A percentile compares a stretch with the other conserved stretches of the same genome.
phyloP scores from a whole-genome alignment of 2,329 filamentous ascomycete species.

The Nemania diffusa region DNA sequence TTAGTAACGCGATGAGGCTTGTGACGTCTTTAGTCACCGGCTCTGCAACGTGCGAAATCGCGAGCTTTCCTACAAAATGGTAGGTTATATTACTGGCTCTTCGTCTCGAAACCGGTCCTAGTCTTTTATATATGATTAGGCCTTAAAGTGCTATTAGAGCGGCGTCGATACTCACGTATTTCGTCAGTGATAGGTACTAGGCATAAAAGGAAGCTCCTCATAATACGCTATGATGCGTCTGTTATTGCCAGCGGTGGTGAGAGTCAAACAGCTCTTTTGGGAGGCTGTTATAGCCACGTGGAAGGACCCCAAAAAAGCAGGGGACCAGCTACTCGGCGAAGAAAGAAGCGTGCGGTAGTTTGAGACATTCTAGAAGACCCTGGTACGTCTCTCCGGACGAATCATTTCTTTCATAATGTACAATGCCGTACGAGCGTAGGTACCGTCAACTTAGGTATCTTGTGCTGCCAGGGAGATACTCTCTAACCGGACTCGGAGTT shows the following conservation, averaged over 20 bases:
- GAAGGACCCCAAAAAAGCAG: not conserved
- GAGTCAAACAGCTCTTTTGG: not conserved
- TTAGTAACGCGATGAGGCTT: too few relatives aligned
- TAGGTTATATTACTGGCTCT: too few relatives aligned
- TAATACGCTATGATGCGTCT: not conserved
- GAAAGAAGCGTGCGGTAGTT: not conserved
- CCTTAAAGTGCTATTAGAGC: too few relatives aligned
- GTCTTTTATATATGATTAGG: too few relatives aligned
- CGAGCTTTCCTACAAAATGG: too few relatives aligned
- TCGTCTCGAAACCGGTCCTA: too few relatives aligned
- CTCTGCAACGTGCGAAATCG: too few relatives aligned
- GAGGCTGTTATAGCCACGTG: not conserved
- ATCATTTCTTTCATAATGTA: not conserved
- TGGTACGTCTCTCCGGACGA: not conserved
- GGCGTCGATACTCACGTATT: too few relatives aligned
- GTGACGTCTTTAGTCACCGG: too few relatives aligned
- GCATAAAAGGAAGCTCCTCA: too few relatives aligned
- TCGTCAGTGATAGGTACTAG: too few relatives aligned
- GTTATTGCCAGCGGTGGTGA: not conserved
- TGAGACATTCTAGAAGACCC: not conserved
- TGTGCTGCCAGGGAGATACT: constrained; percentile 3
- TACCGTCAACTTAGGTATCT: not conserved
- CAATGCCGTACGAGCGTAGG: not conserved
- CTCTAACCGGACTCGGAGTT: not conserved
- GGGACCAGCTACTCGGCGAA: not conserved